Evolutionary conservation across 345 rosid genomes (phyloP).

Genomic region (Dipteronia dyeriana): DNA sequence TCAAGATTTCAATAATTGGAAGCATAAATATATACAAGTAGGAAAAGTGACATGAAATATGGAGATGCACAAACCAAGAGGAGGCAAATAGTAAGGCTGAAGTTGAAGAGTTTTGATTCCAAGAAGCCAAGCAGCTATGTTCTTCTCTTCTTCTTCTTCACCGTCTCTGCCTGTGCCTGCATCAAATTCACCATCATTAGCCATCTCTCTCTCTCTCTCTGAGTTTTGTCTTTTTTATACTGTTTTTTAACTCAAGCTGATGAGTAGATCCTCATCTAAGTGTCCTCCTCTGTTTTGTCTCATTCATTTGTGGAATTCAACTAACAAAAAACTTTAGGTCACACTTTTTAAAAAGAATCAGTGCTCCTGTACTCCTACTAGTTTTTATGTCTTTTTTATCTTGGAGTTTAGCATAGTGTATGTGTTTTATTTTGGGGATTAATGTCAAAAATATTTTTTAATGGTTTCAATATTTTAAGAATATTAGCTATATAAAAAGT

Average conservation of each 20-base stretch:
- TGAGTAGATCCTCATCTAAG: neutral
- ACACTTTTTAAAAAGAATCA: no score
- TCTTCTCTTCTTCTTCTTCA: slow-evolving; percentile 35
- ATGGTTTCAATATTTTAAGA: no score
- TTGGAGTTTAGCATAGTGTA: no score
- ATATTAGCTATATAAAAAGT: no score
- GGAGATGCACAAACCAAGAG: slow-evolving; percentile 36
- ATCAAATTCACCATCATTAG: neutral
- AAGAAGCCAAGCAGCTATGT: slow-evolving; percentile 69
- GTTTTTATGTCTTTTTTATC: no score
- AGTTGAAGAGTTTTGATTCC: slow-evolving; percentile 56
- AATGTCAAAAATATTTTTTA: no score
- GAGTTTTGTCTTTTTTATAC: neutral
- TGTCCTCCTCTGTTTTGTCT: neutral
- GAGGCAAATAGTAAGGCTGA: slow-evolving; percentile 59
- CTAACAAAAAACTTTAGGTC: neutral
- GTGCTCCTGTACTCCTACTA: no score
- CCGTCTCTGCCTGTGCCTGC: slow-evolving; percentile 2
- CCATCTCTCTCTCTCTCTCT: slow-evolving; percentile 22
- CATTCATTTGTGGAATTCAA: neutral
- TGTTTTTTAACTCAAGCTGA: neutral
- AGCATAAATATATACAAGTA: neutral
- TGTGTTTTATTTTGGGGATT: no score
- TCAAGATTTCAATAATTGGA: neutral
- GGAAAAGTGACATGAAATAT: neutral